Conservation (phyloP, 1,284 basidiomycete genomes). For the Marasmius tenuissimus region DNA sequence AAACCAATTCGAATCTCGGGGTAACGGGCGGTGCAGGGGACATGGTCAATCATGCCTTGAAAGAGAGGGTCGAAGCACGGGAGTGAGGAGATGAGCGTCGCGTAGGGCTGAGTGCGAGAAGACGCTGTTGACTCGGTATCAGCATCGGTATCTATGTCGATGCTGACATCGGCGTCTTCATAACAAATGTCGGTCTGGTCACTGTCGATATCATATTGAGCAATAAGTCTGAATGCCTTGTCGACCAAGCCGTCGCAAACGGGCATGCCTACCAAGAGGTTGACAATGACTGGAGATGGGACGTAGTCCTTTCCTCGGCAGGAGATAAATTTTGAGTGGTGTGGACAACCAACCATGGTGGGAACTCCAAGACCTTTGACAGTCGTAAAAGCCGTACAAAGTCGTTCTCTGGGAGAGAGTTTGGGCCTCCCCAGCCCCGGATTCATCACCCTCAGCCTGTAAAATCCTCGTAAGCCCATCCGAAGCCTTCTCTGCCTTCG, state of each 20-base stretch:
- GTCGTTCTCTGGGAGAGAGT: constrained; percentile 38
- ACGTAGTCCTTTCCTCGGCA: constrained; percentile 30
- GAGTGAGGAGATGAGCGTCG: constrained; percentile 38
- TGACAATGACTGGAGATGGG: constrained; percentile 31
- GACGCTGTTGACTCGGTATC: background rate
- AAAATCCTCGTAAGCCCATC: constrained; percentile 29
- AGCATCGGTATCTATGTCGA: constrained; percentile 14
- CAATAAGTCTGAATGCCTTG: constrained; percentile 31
- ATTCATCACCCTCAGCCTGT: constrained; percentile 13
- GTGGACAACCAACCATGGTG: constrained; percentile 30
- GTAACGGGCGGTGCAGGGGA: constrained; percentile 39
- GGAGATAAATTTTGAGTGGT: constrained; percentile 34
- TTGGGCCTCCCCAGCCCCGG: constrained; percentile 1
- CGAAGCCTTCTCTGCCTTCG: constrained; percentile 14
- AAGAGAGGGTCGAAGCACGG: constrained; percentile 29
- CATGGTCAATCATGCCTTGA: constrained; percentile 29
- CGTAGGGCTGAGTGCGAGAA: constrained; percentile 29
- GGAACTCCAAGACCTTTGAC: constrained; percentile 25
- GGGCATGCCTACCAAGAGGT: constrained; percentile 36
- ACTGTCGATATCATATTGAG: constrained; percentile 20
- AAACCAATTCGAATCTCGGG: constrained; percentile 37
- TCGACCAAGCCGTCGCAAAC: constrained; percentile 31
- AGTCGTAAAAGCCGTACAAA: constrained; percentile 40
- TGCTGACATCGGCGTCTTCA: background rate
- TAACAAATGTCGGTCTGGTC: constrained; percentile 7